Conservation (phyloP, 345 rosid genomes). For the Linum usitatissimum region DNA sequence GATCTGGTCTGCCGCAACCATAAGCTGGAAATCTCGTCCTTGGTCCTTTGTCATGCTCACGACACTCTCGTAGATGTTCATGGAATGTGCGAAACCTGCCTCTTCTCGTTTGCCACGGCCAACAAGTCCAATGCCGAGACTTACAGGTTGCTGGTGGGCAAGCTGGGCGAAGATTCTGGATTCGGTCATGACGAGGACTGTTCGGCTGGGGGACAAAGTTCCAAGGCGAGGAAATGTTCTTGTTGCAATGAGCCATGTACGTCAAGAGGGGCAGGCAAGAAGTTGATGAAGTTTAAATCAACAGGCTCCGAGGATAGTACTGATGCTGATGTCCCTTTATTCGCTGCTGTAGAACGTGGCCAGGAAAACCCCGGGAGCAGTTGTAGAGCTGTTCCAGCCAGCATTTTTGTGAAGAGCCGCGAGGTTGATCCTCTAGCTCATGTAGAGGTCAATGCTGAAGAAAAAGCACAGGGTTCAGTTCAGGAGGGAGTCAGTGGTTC, state of each 20-base stretch:
- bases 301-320: constrained; percentile 18
- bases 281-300: constrained; percentile 22
- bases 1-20: constrained; percentile 69
- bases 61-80: constrained; percentile 68
- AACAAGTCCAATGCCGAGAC: constrained; percentile 76
- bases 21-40: constrained; percentile 73
- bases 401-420: constrained; percentile 21
- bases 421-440: constrained; percentile 37
- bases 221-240: constrained; percentile 31
- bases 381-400: constrained; percentile 12
- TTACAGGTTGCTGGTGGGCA: constrained; percentile 70
- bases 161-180: constrained; percentile 47
- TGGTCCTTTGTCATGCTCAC: constrained; percentile 74
- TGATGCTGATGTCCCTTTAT: constrained; percentile 24
- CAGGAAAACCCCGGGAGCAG: constrained; percentile 14
- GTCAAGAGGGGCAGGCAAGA: constrained; percentile 27
- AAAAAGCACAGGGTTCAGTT: not conserved
- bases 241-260: constrained; percentile 58
- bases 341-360: constrained; percentile 16
- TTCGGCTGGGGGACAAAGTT: constrained; percentile 15
- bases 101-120: constrained; percentile 63
- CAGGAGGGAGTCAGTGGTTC: not conserved
- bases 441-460: constrained; percentile 29
- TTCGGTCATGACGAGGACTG: constrained; percentile 26
- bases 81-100: constrained; percentile 68